These are phyloP conservation scores for Plasmodium vinckei DNA, from an alignment of 169 alveolate species.

Conservation along the genomic window DNA sequence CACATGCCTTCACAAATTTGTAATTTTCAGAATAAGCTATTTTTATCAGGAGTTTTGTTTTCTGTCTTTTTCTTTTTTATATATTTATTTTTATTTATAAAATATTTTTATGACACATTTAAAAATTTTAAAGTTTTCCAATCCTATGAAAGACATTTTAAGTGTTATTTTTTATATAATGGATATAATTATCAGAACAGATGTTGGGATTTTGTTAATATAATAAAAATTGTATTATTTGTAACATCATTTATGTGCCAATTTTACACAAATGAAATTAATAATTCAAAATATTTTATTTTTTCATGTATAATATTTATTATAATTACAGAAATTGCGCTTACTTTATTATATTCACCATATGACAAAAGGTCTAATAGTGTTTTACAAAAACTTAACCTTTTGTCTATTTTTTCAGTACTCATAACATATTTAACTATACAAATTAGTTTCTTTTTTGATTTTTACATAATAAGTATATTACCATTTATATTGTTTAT, in stretches of 20 bases:
- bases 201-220: conserved; percentile 63
- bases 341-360: conserved; percentile 62
- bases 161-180: conserved; percentile 51
- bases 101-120: conserved; percentile 6
- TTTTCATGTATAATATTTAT: conserved; percentile 51
- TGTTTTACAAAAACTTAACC: conserved; percentile 38
- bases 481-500: conserved; percentile 44
- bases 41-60: conserved; percentile 42
- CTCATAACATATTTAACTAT: conserved; percentile 32
- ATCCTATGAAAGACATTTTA: conserved; percentile 48
- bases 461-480: conserved; percentile 8
- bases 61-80: conserved; percentile 38
- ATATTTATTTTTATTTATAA: conserved; percentile 29
- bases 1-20: conserved; percentile 84
- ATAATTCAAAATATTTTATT: conserved; percentile 60
- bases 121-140: conserved; percentile 29
- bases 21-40: conserved; percentile 61
- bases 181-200: conserved; percentile 74
- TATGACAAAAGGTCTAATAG: conserved; percentile 71
- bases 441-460: conserved; percentile 56
- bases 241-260: conserved; percentile 44
- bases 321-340: conserved; percentile 44
- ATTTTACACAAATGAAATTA: conserved; percentile 32
- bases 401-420: conserved; percentile 48
- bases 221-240: conserved; percentile 40